Evolutionary conservation across 768 basidiomycete genomes (phyloP).

Genomic region (Russula sp.): DNA sequence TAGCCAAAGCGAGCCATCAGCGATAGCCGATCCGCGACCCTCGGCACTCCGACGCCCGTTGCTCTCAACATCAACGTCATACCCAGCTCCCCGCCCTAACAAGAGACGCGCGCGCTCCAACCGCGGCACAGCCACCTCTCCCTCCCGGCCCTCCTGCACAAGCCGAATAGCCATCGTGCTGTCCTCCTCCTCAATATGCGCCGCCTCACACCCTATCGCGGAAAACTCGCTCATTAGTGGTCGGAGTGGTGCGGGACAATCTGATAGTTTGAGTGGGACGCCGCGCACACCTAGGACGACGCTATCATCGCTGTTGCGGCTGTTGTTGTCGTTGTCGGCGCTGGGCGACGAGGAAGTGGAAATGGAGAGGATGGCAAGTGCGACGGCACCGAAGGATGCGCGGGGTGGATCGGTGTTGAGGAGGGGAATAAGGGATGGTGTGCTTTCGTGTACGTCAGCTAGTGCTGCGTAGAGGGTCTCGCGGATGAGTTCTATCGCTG

Average conservation of each 20-base stretch:
- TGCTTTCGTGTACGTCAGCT: slow-evolving; percentile 61
- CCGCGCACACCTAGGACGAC: slow-evolving; percentile 45
- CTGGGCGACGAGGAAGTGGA: slow-evolving; percentile 40
- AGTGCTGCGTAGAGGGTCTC: slow-evolving; percentile 84
- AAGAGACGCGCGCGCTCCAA: slow-evolving; percentile 59
- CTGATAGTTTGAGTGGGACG: slow-evolving; percentile 54
- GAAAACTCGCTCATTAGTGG: slow-evolving; percentile 71
- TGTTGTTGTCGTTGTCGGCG: no score
- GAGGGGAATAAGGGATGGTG: slow-evolving; percentile 51
- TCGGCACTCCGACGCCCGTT: slow-evolving; percentile 51
- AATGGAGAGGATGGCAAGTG: slow-evolving; percentile 69
- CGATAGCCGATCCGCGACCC: slow-evolving; percentile 64
- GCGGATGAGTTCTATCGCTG: slow-evolving; percentile 75
- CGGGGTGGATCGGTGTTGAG: slow-evolving; percentile 61
- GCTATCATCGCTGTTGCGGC: no score
- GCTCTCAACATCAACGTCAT: slow-evolving; percentile 34
- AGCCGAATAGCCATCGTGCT: slow-evolving; percentile 48
- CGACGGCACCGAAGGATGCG: slow-evolving; percentile 77
- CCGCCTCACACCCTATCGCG: slow-evolving; percentile 51
- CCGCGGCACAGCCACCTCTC: slow-evolving; percentile 42
- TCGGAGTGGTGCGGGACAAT: slow-evolving; percentile 60
- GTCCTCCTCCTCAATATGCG: slow-evolving; percentile 55
- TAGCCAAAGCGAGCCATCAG: slow-evolving; percentile 65
- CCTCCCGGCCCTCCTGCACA: slow-evolving; percentile 39
- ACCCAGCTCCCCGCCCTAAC: slow-evolving; percentile 58